These are phyloP conservation scores for Gnetum montanum DNA, from an alignment of 75 land plant species.

Conservation along the genomic window DNA sequence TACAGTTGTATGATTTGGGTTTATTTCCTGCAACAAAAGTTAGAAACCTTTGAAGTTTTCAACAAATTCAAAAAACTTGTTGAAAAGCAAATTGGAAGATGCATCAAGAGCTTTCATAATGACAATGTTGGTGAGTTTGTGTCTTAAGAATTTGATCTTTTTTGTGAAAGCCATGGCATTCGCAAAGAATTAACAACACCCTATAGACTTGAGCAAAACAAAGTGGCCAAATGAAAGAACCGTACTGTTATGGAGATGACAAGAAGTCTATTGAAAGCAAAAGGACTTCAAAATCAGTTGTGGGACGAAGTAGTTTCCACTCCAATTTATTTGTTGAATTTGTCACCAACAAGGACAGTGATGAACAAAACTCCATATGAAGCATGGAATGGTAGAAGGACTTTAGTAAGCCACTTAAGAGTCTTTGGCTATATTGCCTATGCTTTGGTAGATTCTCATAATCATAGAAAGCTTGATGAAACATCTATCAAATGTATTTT, in stretches of 20 bases:
- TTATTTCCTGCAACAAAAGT: conserved; percentile 13
- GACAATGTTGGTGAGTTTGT: conserved; percentile 13
- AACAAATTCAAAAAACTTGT: conserved; percentile 8
- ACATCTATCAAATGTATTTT: no score
- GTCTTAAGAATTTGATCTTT: conserved; percentile 4
- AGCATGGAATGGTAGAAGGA: not conserved
- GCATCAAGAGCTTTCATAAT: conserved; percentile 3
- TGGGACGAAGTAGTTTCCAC: conserved; percentile 15
- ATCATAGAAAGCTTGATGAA: no score
- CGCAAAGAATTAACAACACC: conserved; percentile 1
- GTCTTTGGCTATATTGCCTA: not conserved
- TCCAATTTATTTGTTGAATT: conserved; percentile 10
- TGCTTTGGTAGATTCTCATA: no score
- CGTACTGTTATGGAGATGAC: conserved; percentile 12
- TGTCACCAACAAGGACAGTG: conserved; percentile 1
- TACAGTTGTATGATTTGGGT: conserved; percentile 9
- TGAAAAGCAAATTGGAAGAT: conserved; percentile 19
- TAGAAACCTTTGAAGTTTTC: conserved; percentile 5
- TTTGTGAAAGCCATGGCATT: conserved; percentile 9
- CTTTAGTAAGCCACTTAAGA: not conserved
- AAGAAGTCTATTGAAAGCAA: conserved; percentile 10
- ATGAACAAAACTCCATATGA: conserved; percentile 1
- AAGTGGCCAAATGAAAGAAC: conserved; percentile 14
- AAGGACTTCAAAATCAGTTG: conserved; percentile 7
- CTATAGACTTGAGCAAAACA: conserved; percentile 19